Percentiles rank a stretch among this genome's conserved stretches.
Conservation (phyloP, 2,329 filamentous ascomycete genomes). For the Aspergillus sp. region DNA sequence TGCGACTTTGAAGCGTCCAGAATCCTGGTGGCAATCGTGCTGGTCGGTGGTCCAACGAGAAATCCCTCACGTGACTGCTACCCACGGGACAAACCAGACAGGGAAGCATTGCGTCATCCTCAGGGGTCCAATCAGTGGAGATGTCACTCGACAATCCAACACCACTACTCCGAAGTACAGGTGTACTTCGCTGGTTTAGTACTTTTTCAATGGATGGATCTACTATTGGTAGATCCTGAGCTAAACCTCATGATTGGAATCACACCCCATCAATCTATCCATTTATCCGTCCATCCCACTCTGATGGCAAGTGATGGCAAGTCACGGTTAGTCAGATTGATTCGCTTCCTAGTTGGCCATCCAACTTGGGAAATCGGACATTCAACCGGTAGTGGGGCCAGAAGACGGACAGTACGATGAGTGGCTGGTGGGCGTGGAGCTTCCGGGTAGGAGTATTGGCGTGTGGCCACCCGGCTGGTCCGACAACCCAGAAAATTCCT, state of each 20-base stretch:
- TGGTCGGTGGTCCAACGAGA: not conserved
- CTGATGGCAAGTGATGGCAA: no score
- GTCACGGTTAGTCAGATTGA: not conserved
- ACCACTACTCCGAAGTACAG: not conserved
- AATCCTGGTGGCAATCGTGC: not conserved
- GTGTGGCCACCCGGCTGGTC: constrained; percentile 23
- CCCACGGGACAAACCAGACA: not conserved
- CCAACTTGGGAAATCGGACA: not conserved
- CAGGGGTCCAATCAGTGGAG: not conserved
- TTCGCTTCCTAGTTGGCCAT: not conserved
- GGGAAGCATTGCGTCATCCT: not conserved
- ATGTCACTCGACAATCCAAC: not conserved
- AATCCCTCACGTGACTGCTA: not conserved
- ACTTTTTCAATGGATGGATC: no score
- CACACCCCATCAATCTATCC: not conserved
- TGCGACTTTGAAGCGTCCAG: not conserved
- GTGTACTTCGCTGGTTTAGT: not conserved
- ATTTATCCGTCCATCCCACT: no score
- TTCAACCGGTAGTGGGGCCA: not conserved
- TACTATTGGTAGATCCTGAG: no score
- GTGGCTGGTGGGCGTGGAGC: constrained; percentile 15
- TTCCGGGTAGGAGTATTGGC: constrained; percentile 10
- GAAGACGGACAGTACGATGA: constrained; percentile 6
- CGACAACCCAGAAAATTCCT: constrained; percentile 26
- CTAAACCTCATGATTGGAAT: not conserved